Percentiles rank a stretch among this genome's conserved stretches.
Conservation (phyloP, 257 asterid genomes). For the Ligustrum vulgare region DNA sequence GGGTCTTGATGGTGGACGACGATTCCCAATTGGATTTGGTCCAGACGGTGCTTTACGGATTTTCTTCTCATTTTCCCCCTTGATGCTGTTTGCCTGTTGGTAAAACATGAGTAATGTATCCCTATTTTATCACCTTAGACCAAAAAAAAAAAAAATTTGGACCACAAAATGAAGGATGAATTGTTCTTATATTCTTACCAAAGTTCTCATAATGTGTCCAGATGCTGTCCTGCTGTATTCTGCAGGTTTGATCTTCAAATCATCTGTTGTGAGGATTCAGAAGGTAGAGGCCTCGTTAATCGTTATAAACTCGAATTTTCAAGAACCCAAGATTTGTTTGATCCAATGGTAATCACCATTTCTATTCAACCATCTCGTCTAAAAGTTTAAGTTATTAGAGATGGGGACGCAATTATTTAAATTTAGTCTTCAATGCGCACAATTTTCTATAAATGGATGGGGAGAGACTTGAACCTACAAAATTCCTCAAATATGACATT, state of each 20-base stretch:
- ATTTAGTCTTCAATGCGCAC: neutral
- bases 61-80: conserved; percentile 42
- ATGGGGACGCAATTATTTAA: no score
- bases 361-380: neutral
- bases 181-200: conserved; percentile 35
- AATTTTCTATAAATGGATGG: neutral
- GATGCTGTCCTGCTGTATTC: conserved; percentile 31
- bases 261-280: conserved; percentile 36
- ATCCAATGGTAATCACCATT: neutral
- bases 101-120: conserved; percentile 6
- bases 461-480: neutral
- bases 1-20: conserved; percentile 51
- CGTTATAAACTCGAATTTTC: neutral
- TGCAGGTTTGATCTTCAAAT: conserved; percentile 35
- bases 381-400: neutral
- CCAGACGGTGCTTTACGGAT: conserved; percentile 58
- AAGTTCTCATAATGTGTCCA: conserved; percentile 28
- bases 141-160: neutral
- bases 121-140: neutral
- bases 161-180: neutral
- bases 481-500: neutral
- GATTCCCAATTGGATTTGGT: conserved; percentile 67
- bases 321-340: neutral
- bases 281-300: conserved; percentile 16
- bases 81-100: conserved; percentile 27